phyloP scores from a whole-genome alignment of 371 early-diverging fungal species.

The Mucor plumbeus region DNA sequence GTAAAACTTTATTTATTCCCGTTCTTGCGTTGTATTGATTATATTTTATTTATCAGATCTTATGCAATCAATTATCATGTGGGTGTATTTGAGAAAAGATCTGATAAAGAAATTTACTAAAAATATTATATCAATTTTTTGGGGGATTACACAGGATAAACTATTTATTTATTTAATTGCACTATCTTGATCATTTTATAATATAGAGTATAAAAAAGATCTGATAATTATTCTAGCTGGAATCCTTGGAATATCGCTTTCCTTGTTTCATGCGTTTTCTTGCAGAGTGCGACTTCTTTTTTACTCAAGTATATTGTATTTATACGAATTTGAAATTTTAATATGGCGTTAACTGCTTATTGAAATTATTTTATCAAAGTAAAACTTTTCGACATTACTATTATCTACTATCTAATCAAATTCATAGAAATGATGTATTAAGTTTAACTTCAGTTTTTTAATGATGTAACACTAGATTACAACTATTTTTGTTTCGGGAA shows the following conservation, averaged over 20 bases:
- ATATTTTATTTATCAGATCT: neutral
- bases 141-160: neutral
- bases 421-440: neutral
- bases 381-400: too few species aligned
- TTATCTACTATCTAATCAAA: neutral
- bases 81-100: slow-evolving; percentile 3
- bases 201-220: neutral
- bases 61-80: slow-evolving; percentile 3
- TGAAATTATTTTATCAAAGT: too few species aligned
- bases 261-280: neutral
- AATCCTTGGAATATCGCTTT: neutral
- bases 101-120: slow-evolving; percentile 1
- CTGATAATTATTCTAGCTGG: neutral
- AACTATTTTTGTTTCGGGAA: slow-evolving; percentile 3
- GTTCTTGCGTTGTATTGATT: neutral
- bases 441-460: neutral
- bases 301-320: neutral
- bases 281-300: neutral
- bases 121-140: neutral
- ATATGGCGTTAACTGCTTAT: too few species aligned
- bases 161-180: neutral
- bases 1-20: neutral
- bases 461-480: slow-evolving; percentile 5
- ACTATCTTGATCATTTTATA: neutral
- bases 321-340: too few species aligned